phyloP scores from a whole-genome alignment of 2,329 filamentous ascomycete species.

The Colletotrichum cereale region DNA sequence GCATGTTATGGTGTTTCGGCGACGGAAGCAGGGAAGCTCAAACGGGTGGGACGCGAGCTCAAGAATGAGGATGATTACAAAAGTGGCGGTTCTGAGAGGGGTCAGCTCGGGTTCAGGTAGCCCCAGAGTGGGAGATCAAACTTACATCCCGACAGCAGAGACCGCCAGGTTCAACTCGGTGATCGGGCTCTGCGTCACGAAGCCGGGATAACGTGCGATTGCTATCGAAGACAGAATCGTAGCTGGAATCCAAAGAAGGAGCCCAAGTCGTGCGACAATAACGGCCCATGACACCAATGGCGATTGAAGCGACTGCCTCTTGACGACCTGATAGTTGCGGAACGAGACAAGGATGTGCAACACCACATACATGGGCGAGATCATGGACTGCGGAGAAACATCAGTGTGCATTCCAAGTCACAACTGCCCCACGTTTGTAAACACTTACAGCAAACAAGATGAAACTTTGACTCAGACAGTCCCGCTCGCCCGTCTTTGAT shows the following conservation, averaged over 20 bases:
- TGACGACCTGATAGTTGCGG: constrained; percentile 43
- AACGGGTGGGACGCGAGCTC: constrained; percentile 43
- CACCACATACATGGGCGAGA: constrained; percentile 48
- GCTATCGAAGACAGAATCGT: constrained; percentile 45
- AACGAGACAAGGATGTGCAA: constrained; percentile 48
- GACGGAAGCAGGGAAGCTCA: constrained; percentile 43
- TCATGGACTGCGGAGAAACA: constrained; percentile 43
- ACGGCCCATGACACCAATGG: constrained; percentile 49
- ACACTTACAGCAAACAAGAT: constrained; percentile 39
- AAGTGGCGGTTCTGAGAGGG: neutral
- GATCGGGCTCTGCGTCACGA: constrained; percentile 43
- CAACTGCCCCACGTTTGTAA: neutral
- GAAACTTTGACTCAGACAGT: constrained; percentile 41
- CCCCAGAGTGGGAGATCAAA: neutral
- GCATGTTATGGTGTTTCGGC: constrained; percentile 22
- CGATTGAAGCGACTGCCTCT: constrained; percentile 44
- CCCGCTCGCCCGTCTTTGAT: constrained; percentile 27
- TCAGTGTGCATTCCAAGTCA: constrained; percentile 11
- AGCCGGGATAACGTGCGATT: constrained; percentile 42
- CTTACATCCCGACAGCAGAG: constrained; percentile 45
- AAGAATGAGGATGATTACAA: constrained; percentile 41
- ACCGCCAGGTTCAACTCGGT: constrained; percentile 44
- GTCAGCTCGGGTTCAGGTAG: neutral
- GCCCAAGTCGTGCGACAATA: constrained; percentile 46
- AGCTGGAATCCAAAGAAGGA: constrained; percentile 47